Base-by-base conservation (phyloP, 2,329 filamentous ascomycete species). In the Elsinoe australis region DNA sequence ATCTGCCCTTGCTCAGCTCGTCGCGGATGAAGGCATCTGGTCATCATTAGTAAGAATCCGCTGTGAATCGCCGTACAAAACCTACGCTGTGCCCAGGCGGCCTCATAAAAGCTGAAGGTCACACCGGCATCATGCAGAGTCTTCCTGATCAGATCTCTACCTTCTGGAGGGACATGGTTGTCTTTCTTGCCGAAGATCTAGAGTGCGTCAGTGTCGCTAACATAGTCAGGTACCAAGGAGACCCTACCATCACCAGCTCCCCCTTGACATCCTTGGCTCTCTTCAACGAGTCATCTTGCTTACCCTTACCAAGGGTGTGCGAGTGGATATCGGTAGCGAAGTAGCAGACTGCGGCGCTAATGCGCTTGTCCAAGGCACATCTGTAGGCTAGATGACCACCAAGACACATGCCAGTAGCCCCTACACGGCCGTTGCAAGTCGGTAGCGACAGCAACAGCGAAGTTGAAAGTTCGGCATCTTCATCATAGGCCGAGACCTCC, bases 251-350 rank as follows among this genome's bases (percentile, higher is more conserved):
- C 51, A 86, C 75, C 12, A 92, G 69, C 65, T 95, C 89, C 12
- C 79, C 85, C 61, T 80, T 80, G 64, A 94, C 83, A 55, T 83
- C 79, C 5, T 66, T 63, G 12, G 86, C 75, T 38, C 80, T 64
- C 12, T 70, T 65, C 36, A 86, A 62, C 54, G 72, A 77, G 58
- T 85, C 76, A 60, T 85, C 82, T 17, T 71, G 71, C 62, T 78
- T 78, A 55, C 78, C 69, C 51, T 78, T 75, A 18, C 87, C 90
- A 1, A 96, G 76, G 6, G 82, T 87, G 50, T 78, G 76, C 54
- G 73, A 79, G 70, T 95, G 90, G 46, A 95, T 81, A 68, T 95
- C 90, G 9, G 89, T 95, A 6, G 87, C 87, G 67, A 95, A 95
- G 71, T 88, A 96, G 64, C 87, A 83, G 22, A 94, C 83, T 29